Evolutionary conservation across 2,329 filamentous ascomycete species (phyloP).

Genomic region (Fusarium newnesense): DNA sequence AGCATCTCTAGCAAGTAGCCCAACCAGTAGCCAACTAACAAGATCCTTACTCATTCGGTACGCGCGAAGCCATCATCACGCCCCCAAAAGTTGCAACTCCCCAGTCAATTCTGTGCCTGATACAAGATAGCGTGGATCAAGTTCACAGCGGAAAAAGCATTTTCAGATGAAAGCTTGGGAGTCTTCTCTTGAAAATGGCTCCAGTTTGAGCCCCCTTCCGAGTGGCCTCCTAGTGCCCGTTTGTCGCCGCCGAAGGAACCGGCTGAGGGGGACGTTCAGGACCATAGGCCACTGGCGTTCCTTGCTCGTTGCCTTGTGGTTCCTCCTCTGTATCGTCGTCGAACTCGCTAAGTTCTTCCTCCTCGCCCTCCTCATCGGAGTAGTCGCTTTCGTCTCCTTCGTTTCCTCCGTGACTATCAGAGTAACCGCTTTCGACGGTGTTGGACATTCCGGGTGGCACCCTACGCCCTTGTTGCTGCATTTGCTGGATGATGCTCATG

Average conservation of each 20-base stretch:
- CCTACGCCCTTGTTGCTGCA: constrained; percentile 93
- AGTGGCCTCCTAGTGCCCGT: constrained; percentile 55
- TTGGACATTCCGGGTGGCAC: constrained; percentile 71
- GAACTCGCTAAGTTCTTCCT: constrained; percentile 72
- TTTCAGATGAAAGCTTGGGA: not conserved
- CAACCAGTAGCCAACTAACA: constrained; percentile 31
- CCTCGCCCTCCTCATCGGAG: constrained; percentile 70
- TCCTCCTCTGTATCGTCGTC: constrained; percentile 70
- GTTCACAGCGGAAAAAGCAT: not conserved
- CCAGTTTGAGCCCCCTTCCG: constrained; percentile 22
- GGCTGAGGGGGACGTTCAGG: constrained; percentile 60
- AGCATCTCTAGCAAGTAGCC: constrained; percentile 30
- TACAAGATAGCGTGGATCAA: not conserved
- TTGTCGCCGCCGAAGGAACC: constrained; percentile 50
- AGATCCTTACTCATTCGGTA: constrained; percentile 2
- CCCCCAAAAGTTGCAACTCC: constrained; percentile 12
- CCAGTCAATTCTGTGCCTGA: not conserved
- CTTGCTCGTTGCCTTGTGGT: constrained; percentile 50
- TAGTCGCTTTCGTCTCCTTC: constrained; percentile 72
- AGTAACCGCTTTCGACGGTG: constrained; percentile 69
- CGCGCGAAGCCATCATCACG: constrained; percentile 8
- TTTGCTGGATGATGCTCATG: constrained; percentile 92
- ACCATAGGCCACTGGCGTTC: constrained; percentile 56
- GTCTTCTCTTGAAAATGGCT: constrained; percentile 6
- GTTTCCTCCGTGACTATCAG: constrained; percentile 59